These are phyloP conservation scores for Talaromyces sp. DNA, from an alignment of 2,329 filamentous ascomycete genomes.

Conservation along the genomic window DNA sequence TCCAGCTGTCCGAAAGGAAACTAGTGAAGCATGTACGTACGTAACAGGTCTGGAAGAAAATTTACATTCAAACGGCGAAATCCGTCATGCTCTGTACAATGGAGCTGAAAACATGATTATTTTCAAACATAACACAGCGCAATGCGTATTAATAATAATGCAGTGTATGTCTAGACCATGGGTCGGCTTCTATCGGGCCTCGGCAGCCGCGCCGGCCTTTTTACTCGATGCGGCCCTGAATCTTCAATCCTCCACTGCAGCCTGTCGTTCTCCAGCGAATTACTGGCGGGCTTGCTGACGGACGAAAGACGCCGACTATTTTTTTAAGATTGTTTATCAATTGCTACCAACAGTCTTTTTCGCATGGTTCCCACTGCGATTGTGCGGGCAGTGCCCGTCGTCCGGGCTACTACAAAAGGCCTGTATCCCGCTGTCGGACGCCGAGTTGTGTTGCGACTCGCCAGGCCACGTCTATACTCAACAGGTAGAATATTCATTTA, in stretches of 20 bases:
- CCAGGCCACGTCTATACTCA: neutral
- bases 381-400: neutral
- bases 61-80: neutral
- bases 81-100: neutral
- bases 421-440: slow-evolving; percentile 1
- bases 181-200: neutral
- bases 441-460: neutral
- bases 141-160: neutral
- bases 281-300: neutral
- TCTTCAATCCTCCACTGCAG: neutral
- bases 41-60: neutral
- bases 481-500: neutral
- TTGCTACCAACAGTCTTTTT: neutral
- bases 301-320: neutral
- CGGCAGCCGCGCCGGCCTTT: neutral
- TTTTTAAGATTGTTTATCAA: no score
- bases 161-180: neutral
- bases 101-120: neutral
- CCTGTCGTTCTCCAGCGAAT: no score
- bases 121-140: neutral
- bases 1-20: neutral
- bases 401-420: slow-evolving; percentile 4
- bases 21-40: no score
- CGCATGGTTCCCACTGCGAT: slow-evolving; percentile 4
- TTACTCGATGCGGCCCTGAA: neutral